Conservation (phyloP, 495 filamentous ascomycete species). For the Cladorrhinum samala region DNA sequence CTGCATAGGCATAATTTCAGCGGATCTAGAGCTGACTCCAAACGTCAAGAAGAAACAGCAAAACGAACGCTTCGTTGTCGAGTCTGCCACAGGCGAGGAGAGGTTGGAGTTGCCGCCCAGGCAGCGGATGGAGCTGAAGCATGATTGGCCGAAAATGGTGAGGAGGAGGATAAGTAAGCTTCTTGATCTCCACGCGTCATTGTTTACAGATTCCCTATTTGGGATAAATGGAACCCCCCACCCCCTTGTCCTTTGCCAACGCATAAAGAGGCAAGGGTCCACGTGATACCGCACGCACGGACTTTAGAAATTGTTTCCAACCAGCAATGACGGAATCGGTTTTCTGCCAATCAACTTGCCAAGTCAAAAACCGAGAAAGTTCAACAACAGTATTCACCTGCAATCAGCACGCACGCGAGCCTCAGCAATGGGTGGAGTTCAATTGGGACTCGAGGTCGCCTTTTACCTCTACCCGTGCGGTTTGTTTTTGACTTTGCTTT, state of each 20-base stretch:
- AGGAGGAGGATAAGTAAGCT: not conserved
- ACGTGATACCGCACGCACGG: not conserved
- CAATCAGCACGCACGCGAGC: no score
- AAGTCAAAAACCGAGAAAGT: no score
- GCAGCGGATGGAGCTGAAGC: not conserved
- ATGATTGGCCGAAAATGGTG: not conserved
- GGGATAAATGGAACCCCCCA: not conserved
- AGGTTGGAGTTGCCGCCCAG: no score
- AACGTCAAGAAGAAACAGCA: no score
- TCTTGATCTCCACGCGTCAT: not conserved
- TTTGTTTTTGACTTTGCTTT: constrained; percentile 20
- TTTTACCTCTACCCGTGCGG: constrained; percentile 30
- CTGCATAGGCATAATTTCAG: no score
- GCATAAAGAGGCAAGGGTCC: not conserved
- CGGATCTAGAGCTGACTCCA: no score
- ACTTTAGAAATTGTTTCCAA: not conserved
- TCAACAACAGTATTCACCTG: not conserved
- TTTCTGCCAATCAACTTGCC: not conserved
- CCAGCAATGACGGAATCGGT: not conserved
- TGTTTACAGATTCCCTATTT: not conserved
- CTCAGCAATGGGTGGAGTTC: constrained; percentile 28
- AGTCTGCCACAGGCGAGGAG: no score
- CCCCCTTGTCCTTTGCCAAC: no score
- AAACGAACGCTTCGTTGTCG: no score
- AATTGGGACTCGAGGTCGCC: constrained; percentile 24